Evolutionary conservation across 1,284 basidiomycete species (phyloP).

Genomic region (Xanthoconium separans): DNA sequence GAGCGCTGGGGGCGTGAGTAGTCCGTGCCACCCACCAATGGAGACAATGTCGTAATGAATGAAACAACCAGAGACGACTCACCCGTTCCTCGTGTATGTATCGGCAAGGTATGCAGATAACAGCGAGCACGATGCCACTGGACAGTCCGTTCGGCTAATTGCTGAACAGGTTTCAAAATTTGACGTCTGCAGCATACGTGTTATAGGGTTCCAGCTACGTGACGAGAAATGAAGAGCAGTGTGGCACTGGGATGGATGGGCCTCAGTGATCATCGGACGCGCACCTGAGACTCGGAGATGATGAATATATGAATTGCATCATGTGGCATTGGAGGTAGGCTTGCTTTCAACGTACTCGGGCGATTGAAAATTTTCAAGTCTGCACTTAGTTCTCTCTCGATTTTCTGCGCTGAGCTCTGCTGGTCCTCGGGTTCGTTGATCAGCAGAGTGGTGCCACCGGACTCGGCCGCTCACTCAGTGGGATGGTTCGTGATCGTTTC

Average conservation of each 20-base stretch:
- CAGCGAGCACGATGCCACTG: constrained; percentile 3
- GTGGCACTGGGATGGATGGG: not conserved
- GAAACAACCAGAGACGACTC: not conserved
- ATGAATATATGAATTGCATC: not conserved
- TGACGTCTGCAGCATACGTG: constrained; percentile 4
- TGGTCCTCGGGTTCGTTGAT: constrained; percentile 14
- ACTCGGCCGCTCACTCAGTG: not conserved
- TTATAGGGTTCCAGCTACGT: constrained; percentile 18
- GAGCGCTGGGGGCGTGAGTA: not conserved
- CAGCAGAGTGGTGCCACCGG: not conserved
- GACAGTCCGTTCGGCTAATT: not conserved
- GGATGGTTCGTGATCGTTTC: not conserved
- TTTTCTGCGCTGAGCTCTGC: not conserved
- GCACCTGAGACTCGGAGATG: not conserved
- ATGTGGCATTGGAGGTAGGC: not conserved
- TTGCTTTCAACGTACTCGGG: too few species aligned
- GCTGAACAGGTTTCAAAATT: not conserved
- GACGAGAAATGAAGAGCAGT: constrained; percentile 6
- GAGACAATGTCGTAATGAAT: constrained; percentile 9
- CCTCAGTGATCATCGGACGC: not conserved
- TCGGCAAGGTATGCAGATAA: constrained; percentile 4
- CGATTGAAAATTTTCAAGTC: constrained; percentile 9
- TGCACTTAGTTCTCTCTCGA: not conserved
- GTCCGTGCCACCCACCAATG: not conserved
- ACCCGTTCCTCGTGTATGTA: constrained; percentile 14